Conservation (phyloP, 2,329 filamentous ascomycete species). For the Alternaria viburni region DNA sequence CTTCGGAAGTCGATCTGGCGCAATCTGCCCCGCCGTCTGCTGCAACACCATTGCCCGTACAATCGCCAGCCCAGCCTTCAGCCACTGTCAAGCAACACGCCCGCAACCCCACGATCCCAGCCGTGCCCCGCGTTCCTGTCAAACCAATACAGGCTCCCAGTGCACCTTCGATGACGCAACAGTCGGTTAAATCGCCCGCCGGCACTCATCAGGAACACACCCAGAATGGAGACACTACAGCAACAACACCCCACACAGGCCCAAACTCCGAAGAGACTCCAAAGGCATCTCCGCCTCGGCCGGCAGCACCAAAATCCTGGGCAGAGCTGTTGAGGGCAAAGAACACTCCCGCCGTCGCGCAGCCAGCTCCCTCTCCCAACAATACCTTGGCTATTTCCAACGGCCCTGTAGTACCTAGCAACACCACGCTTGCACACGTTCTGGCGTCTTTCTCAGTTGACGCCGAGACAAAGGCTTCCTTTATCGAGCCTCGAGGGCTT, state of each 20-base stretch:
- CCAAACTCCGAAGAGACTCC: slow-evolving; percentile 41
- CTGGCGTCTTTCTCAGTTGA: slow-evolving; percentile 75
- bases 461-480: slow-evolving; percentile 70
- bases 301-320: slow-evolving; percentile 67
- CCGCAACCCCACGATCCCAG: slow-evolving; percentile 54
- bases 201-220: slow-evolving; percentile 18
- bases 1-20: slow-evolving; percentile 63
- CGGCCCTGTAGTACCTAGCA: slow-evolving; percentile 56
- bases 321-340: slow-evolving; percentile 69
- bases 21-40: slow-evolving; percentile 63
- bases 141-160: slow-evolving; percentile 49
- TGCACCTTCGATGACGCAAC: slow-evolving; percentile 44
- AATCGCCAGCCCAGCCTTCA: slow-evolving; percentile 43
- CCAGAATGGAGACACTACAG: slow-evolving; percentile 14
- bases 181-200: slow-evolving; percentile 39
- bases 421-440: slow-evolving; percentile 75
- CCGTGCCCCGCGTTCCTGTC: slow-evolving; percentile 61
- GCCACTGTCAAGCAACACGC: slow-evolving; percentile 43
- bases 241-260: slow-evolving; percentile 14
- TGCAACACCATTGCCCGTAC: slow-evolving; percentile 55
- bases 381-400: slow-evolving; percentile 39
- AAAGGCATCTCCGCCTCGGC: slow-evolving; percentile 53
- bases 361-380: slow-evolving; percentile 31
- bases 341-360: slow-evolving; percentile 43
- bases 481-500: slow-evolving; percentile 89